Evolutionary conservation across 2,329 filamentous ascomycete species (phyloP), one percentile per base, ranked within the genome.

Genomic region (Penicillium italicum): DNA sequence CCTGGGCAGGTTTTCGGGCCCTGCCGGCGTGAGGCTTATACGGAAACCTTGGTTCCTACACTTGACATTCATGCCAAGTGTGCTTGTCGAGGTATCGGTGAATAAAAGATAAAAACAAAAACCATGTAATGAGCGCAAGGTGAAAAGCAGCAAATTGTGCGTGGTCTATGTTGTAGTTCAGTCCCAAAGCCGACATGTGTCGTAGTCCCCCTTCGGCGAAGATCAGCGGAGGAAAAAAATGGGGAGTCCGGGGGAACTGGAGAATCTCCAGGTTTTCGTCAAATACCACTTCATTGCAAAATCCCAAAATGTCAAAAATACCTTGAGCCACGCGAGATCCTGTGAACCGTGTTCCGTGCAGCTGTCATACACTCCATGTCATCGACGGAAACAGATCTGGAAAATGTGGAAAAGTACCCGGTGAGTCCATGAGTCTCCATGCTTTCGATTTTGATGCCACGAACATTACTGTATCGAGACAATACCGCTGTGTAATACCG

Each of bases 241-340:
- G 46, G 45, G 18, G 34, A 42, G 26, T 55, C 52, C n/a, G 52
- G 52, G 52, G 52, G 28, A 33, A 28, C 16, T 42, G 45, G 46
- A 43, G 46, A 44, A 40, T 55, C 52, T 55, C 46, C 52, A 55
- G 52, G 40, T 51, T 43, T 50, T 31, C 12, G 45, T 36, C 33
- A 44, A 45, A 28, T 37, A 11, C 9, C 14, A 41, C 9, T 6
- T 5, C 28, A 33, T 20, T 26, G 18, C 9, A 18, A 4, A 30
- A 14, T n/a, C 12, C 9, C 31, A 16, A 12, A 22, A 36, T 18
- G 38, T 14, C 37, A 42, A 42, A 44, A 45, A 18, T 33, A 45
- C 42, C 28, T 20, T 20, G 28, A 26, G 31, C 42, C 50, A 52
- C 42, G 42, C 34, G 50, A 52, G 24, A 31, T 14, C 8, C 18